Base-by-base conservation (phyloP, 2,329 filamentous ascomycete species). In the Coccinonectria pachysandricola region DNA sequence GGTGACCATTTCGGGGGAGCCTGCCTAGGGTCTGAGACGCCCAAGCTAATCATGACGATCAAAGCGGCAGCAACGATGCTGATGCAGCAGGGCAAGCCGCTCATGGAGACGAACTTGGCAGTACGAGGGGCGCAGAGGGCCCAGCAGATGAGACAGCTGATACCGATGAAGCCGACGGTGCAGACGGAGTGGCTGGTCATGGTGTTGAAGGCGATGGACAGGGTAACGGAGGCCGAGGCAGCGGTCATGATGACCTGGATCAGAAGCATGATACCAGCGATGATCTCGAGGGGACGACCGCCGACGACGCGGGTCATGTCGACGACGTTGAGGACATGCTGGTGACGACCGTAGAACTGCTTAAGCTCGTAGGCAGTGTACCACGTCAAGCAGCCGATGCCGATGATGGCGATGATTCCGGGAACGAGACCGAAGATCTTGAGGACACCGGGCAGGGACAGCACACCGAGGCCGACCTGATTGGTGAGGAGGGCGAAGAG, bases 191-290 rank as follows among this genome's bases (percentile, higher is more conserved):
- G 68, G 29, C 61, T 58, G 8, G 66, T 69, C 49, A 81, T 75
- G 25, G 75, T 79, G 56, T 81, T 81, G 40, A 80, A 63, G 43
- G 77, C 79, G 42, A 79, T 69, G 21, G 75, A 69, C 23, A 76
- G 71, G 3, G 74, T 71, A 25, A 81, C 60, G 42, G 71, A 75
- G 44, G 79, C 75, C 32, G 79, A 65, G 21, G 71, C 74, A 55
- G 71, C 67, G 31, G 80, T 80, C 53, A 79, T 78, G 26, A 73
- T 79, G 46, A 82, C 79, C 59, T 83, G 81, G 38, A 82, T 49
- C 8, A 82, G 48, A 48, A 83, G 77, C 62, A 79, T 79, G 40
- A 75, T 54, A 3, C 74, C 50, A 7, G 46, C 32, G 1, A 41
- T 14, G 12, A 46, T 34, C 15, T 46, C 48, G 9, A 54, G 36